Base-by-base conservation (phyloP, 495 filamentous ascomycete species). In the Tuber calosporum region DNA sequence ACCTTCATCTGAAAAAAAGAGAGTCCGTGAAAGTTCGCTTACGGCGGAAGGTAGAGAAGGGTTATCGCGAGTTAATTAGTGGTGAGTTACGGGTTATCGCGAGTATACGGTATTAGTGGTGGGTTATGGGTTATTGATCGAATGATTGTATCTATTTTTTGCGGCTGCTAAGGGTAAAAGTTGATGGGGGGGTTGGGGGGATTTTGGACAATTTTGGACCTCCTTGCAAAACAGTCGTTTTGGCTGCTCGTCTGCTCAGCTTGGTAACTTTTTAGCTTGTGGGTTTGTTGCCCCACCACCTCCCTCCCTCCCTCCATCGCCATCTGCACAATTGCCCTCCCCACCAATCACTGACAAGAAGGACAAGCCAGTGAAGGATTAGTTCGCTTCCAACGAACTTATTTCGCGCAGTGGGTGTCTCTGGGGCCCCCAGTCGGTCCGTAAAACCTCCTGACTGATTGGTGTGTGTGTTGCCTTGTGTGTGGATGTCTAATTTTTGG, bases 141-240 rank as follows among this genome's bases (percentile, higher is more conserved):
- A 53, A 26, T 53, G 6, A 53, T 26, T 45, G 43, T 26, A 26
- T 11, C 22, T 53, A n/a, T 62, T 62, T 62, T 62, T 30, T 30
- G 26, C 26, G 9, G n/a, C n/a, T 15, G 26, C n/a, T 17, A 11
- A 30, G n/a, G 53, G 53, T 34, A 13, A 13, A 34, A n/a, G n/a
- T n/a, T 34, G 53, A 62, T 62, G 26, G 13, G 53, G 30, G 11
- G 6, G 11, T 4, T 62, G 1, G 17, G 9, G 3, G 53, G 53
- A 13, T 34, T 62, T 62, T 62, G 53, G 53, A 62, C 53, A 62
- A 62, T 62, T 34, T 30, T 62, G 53, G 53, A 34, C 53, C 53
- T 62, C 53, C 8, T 62, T 26, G 53, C n/a, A 19, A 62, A 62
- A 34, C 53, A 34, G 53, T 62, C 53, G 26, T 62, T 62, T 62